A percentile compares a stretch with the other conserved stretches of the same genome.
phyloP scores from a whole-genome alignment of 2,329 filamentous ascomycete species.

The Pseudocercospora ulei region DNA sequence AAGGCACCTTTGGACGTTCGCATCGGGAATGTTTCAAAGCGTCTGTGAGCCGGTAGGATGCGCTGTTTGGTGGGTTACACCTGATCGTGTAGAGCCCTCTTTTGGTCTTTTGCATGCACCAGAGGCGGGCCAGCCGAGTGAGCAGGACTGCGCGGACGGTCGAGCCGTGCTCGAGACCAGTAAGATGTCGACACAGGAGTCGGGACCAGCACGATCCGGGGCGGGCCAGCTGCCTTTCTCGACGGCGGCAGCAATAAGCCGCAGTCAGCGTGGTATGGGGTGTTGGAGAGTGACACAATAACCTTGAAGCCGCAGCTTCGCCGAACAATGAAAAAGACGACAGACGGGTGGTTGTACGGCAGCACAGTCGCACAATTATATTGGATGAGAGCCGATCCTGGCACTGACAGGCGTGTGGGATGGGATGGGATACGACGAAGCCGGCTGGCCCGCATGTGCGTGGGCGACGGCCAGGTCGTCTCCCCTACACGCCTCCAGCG shows the following conservation, averaged over 20 bases:
- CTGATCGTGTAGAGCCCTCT: slow-evolving; percentile 14
- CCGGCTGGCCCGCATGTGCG: slow-evolving; percentile 20
- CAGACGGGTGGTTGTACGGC: slow-evolving; percentile 30
- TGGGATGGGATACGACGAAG: slow-evolving; percentile 15
- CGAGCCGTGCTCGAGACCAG: slow-evolving; percentile 13
- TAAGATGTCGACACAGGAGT: slow-evolving; percentile 7
- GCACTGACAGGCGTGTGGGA: slow-evolving; percentile 18
- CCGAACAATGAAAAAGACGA: slow-evolving; percentile 22
- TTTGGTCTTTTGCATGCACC: slow-evolving; percentile 19
- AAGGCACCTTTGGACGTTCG: slow-evolving; percentile 4
- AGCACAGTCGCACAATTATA: slow-evolving; percentile 29
- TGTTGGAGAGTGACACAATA: slow-evolving; percentile 17
- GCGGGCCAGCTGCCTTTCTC: slow-evolving; percentile 13
- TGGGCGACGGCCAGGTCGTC: slow-evolving; percentile 14
- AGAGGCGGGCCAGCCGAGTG: slow-evolving; percentile 10
- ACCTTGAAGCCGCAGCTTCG: slow-evolving; percentile 17
- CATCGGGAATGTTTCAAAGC: slow-evolving; percentile 9
- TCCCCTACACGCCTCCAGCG: slow-evolving; percentile 14
- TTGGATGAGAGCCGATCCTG: slow-evolving; percentile 20
- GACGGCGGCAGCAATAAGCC: slow-evolving; percentile 17
- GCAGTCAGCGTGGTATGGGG: slow-evolving; percentile 14
- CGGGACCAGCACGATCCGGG: slow-evolving; percentile 10
- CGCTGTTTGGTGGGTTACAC: slow-evolving; percentile 18
- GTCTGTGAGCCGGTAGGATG: slow-evolving; percentile 20
- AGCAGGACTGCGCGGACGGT: slow-evolving; percentile 14